Percentiles rank a stretch among this genome's conserved stretches.
phyloP scores from a whole-genome alignment of 345 rosid species.

The Eutrema japonicum region DNA sequence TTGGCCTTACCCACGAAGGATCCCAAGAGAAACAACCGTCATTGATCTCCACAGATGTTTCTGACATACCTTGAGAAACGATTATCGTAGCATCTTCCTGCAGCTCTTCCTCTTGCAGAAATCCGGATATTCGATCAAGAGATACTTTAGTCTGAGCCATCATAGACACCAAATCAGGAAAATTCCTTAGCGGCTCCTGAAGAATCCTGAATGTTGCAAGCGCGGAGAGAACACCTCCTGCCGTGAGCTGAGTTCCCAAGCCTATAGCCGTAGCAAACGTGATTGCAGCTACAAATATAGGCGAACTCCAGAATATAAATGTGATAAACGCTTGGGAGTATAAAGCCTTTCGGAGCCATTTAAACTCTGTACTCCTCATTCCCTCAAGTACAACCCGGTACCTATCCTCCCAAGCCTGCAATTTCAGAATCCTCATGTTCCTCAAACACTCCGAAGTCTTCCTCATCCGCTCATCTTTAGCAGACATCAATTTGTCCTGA shows the following conservation, averaged over 20 bases:
- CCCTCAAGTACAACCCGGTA: background rate
- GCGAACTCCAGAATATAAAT: constrained; percentile 5
- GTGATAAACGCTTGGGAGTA: constrained; percentile 11
- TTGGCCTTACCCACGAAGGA: constrained; percentile 14
- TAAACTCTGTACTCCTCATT: background rate
- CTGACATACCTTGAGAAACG: background rate
- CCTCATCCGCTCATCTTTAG: background rate
- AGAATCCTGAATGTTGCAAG: constrained; percentile 19
- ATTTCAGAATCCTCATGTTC: background rate
- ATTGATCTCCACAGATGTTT: constrained; percentile 6
- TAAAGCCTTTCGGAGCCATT: constrained; percentile 10
- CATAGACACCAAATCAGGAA: constrained; percentile 12
- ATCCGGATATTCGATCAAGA: constrained; percentile 3
- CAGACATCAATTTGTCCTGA: background rate
- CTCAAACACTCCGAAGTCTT: background rate
- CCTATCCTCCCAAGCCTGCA: background rate
- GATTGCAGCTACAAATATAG: background rate
- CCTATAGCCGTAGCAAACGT: constrained; percentile 8
- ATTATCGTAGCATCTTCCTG: constrained; percentile 12
- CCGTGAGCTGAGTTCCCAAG: constrained; percentile 10
- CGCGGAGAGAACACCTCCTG: background rate
- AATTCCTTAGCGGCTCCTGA: constrained; percentile 12
- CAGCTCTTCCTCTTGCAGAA: constrained; percentile 15
- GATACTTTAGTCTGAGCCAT: constrained; percentile 10
- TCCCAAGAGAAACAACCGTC: constrained; percentile 15